phyloP scores from a whole-genome alignment of 2,329 filamentous ascomycete genomes.

The Kalmusia sp. region DNA sequence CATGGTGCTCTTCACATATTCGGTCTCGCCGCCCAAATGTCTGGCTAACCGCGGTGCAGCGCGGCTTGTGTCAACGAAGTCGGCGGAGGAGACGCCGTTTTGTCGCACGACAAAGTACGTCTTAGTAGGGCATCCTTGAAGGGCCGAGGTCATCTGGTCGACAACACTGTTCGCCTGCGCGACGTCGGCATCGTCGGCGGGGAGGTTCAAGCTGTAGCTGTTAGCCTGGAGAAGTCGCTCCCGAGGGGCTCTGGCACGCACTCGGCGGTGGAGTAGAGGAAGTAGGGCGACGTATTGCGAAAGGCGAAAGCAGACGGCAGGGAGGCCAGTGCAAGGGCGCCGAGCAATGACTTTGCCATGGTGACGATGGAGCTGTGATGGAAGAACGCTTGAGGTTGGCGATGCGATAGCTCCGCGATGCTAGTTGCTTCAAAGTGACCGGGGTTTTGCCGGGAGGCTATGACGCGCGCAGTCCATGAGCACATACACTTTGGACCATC shows the following conservation, averaged over 20 bases:
- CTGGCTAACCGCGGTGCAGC: slow-evolving; percentile 62
- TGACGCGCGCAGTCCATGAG: slow-evolving; percentile 29
- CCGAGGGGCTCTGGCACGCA: slow-evolving; percentile 57
- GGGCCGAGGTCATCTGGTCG: slow-evolving; percentile 51
- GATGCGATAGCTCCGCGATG: slow-evolving; percentile 20
- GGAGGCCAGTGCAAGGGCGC: slow-evolving; percentile 57
- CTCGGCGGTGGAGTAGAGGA: slow-evolving; percentile 85
- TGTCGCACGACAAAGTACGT: slow-evolving; percentile 82
- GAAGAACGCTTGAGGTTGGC: slow-evolving; percentile 14
- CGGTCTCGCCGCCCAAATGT: slow-evolving; percentile 55
- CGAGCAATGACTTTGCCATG: slow-evolving; percentile 55
- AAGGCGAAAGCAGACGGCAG: slow-evolving; percentile 73
- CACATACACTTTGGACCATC: too few relatives aligned
- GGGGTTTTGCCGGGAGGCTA: slow-evolving; percentile 23
- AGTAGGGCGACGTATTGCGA: slow-evolving; percentile 85
- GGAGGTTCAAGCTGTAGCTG: slow-evolving; percentile 36
- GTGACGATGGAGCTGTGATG: slow-evolving; percentile 21
- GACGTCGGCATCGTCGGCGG: slow-evolving; percentile 39
- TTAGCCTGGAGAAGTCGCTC: slow-evolving; percentile 29
- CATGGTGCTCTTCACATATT: slow-evolving; percentile 62
- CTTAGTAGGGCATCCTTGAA: slow-evolving; percentile 74
- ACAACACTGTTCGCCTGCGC: slow-evolving; percentile 53
- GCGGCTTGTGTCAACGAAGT: slow-evolving; percentile 63
- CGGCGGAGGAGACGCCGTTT: slow-evolving; percentile 73
- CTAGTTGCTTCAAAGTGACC: slow-evolving; percentile 12